These are phyloP conservation scores for Lepiota brunneoincarnata DNA, from an alignment of 768 basidiomycete genomes.

Conservation along the genomic window DNA sequence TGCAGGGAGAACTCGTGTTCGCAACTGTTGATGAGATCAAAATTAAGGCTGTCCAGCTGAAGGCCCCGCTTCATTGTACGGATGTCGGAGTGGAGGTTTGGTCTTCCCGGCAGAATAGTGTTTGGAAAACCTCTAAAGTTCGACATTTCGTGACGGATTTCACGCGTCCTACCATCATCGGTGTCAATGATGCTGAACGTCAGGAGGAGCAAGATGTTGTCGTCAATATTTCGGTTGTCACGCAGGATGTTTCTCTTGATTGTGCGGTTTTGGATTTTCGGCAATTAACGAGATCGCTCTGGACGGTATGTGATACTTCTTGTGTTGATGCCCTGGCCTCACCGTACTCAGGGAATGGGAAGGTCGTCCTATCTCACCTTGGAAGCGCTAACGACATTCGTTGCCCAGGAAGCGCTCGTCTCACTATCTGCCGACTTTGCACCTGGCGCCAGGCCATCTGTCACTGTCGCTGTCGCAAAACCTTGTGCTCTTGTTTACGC, in stretches of 20 bases:
- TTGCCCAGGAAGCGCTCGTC: conserved; percentile 46
- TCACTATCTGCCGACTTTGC: conserved; percentile 14
- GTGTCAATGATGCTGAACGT: conserved; percentile 67
- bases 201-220: conserved; percentile 59
- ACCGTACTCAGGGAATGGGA: conserved; percentile 8
- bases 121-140: conserved; percentile 21
- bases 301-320: conserved; percentile 25
- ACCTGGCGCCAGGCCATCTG: conserved; percentile 20
- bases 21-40: conserved; percentile 21
- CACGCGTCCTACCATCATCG: conserved; percentile 54
- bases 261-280: conserved; percentile 31
- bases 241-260: not conserved
- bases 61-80: conserved; percentile 52
- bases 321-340: not conserved
- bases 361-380: conserved; percentile 49
- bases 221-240: conserved; percentile 36
- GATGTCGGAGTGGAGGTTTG: conserved; percentile 38
- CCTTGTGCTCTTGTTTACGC: conserved; percentile 70
- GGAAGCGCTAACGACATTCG: conserved; percentile 63
- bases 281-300: conserved; percentile 32
- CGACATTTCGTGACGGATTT: conserved; percentile 36
- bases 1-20: conserved; percentile 33
- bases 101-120: conserved; percentile 13
- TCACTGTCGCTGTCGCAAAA: conserved; percentile 65
- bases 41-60: conserved; percentile 45